phyloP scores from a whole-genome alignment of 2,329 filamentous ascomycete genomes.

The Coleophoma eucalyptorum region DNA sequence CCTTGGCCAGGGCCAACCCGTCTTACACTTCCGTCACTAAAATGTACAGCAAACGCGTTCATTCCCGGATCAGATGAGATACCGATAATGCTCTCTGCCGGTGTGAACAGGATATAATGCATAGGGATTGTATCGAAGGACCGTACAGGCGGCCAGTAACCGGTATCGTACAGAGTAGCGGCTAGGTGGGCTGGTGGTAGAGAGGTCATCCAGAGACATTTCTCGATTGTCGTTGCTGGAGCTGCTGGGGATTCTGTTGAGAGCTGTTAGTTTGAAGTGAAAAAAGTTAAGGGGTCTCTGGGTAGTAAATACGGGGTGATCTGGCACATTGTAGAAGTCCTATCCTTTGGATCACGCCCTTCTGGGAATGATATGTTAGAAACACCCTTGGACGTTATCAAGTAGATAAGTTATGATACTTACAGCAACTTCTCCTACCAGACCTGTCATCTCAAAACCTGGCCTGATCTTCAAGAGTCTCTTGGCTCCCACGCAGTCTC shows the following conservation, averaged over 20 bases:
- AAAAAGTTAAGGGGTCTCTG: no score
- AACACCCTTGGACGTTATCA: neutral
- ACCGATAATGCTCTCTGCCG: neutral
- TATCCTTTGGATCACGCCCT: constrained; percentile 9
- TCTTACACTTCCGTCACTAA: neutral
- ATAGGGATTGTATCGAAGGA: neutral
- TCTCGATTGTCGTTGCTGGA: neutral
- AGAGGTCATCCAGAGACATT: neutral
- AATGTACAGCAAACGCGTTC: constrained; percentile 1
- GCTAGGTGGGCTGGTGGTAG: neutral
- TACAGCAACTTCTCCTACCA: constrained; percentile 5
- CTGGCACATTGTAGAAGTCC: constrained; percentile 9
- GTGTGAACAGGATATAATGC: neutral
- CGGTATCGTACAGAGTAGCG: neutral
- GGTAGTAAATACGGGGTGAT: constrained; percentile 1
- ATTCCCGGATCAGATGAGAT: neutral
- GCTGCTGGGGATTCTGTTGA: no score
- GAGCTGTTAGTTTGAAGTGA: no score
- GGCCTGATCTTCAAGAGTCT: neutral
- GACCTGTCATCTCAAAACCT: neutral
- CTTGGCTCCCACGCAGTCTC: neutral
- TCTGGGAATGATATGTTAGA: constrained; percentile 3
- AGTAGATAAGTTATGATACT: neutral
- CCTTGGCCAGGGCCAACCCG: neutral
- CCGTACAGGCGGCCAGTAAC: neutral